Evolutionary conservation across 2,329 filamentous ascomycete genomes (phyloP).

Genomic region (Venturia pyrina): DNA sequence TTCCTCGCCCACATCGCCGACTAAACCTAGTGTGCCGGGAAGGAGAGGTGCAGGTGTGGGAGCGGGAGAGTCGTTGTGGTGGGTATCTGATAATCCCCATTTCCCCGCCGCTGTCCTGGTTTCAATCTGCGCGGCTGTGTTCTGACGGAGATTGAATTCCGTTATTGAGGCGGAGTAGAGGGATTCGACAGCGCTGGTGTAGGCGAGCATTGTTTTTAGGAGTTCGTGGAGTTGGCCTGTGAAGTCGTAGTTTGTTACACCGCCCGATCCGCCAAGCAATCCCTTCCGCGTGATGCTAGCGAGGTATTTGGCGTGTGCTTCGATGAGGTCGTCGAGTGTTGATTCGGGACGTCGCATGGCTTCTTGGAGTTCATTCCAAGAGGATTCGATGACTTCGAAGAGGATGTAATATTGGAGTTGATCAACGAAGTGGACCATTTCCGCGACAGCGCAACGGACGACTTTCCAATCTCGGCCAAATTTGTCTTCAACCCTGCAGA

Average conservation of each 20-base stretch:
- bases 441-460: slow-evolving; percentile 77
- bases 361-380: slow-evolving; percentile 82
- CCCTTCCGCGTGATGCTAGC: slow-evolving; percentile 94
- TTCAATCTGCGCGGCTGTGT: slow-evolving; percentile 64
- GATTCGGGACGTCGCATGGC: slow-evolving; percentile 75
- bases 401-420: slow-evolving; percentile 98
- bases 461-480: slow-evolving; percentile 79
- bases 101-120: slow-evolving; percentile 53
- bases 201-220: slow-evolving; percentile 84
- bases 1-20: slow-evolving; percentile 31
- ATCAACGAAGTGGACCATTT: slow-evolving; percentile 97
- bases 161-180: slow-evolving; percentile 92
- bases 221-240: slow-evolving; percentile 87
- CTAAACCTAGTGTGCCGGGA: slow-evolving; percentile 16
- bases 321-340: slow-evolving; percentile 90
- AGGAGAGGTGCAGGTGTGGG: slow-evolving; percentile 19
- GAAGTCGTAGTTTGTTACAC: slow-evolving; percentile 49
- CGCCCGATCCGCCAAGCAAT: slow-evolving; percentile 46
- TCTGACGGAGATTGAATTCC: slow-evolving; percentile 87
- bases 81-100: slow-evolving; percentile 52
- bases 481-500: slow-evolving; percentile 64
- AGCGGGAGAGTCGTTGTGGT: slow-evolving; percentile 27
- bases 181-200: slow-evolving; percentile 86
- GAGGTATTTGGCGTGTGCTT: slow-evolving; percentile 82
- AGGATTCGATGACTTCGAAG: slow-evolving; percentile 95